Base-by-base conservation (phyloP, 306 rosid genomes). In the Medicago arabica region DNA sequence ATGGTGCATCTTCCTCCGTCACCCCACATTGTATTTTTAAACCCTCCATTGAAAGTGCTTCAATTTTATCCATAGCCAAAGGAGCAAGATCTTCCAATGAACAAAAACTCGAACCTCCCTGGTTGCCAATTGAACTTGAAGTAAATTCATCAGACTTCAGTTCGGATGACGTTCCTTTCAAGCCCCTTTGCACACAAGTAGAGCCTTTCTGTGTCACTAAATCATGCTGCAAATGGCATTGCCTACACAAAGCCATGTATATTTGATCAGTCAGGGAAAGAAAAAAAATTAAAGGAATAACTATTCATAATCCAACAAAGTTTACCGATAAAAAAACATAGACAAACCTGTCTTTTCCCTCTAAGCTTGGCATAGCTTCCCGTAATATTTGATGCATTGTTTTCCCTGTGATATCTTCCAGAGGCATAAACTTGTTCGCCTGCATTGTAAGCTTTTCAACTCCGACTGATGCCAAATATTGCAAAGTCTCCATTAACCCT, bases 1-100 rank as follows among this genome's bases (percentile, higher is more conserved):
- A 92, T 78, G 98, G 91, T 61, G 86, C 96, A 34, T 94, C 93
- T 41, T 77, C 93, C 67, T 86, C 86, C 0, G 92, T 89, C 96
- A 90, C 86, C 76, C 93, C 97, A 1, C 93, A 90, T 83, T 95
- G 96, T 84, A 95, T 92, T 87, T 95, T 92, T 88, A 92, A 82
- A 53, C 98, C 98, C 82, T 92, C 97, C 19, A 95, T 43, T 44
- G 91, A 90, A 81, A 95, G 97, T 21, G 97, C 97, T 89, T 92
- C 97, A 54, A 90, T 89, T 85, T 89, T 92, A 79, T 89, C 93
- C 97, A 87, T 89, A 62, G 97, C 97, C 70, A 90, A 57, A 63
- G 96, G 97, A 77, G 96, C 97, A 80, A 95, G 91, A 89, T 92
- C 97, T 84, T 90, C 96, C 46, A 95, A 82, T 69, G 97, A 92